Conservation (phyloP, 1,139 yeast genomes). For the Hansenula sp. region DNA sequence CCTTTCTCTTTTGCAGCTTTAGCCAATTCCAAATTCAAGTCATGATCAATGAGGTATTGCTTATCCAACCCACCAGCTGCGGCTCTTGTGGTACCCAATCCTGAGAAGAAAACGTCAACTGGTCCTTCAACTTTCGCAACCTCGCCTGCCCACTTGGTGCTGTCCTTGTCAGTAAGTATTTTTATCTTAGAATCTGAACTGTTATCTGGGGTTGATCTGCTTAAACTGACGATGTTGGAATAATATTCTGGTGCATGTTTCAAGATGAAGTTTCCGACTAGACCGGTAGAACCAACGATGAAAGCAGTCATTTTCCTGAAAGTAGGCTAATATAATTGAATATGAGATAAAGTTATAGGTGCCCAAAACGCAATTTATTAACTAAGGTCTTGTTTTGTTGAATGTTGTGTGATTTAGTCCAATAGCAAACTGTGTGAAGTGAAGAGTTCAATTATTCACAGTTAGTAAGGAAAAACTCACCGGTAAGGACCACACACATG, state of each 20-base stretch:
- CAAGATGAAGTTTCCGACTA: slow-evolving; percentile 49
- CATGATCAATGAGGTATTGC: slow-evolving; percentile 68
- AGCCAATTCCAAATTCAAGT: slow-evolving; percentile 60
- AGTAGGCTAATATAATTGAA: background rate
- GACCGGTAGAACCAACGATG: slow-evolving; percentile 58
- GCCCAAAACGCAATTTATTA: too few species aligned
- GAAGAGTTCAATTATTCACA: too few species aligned
- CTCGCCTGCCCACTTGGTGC: slow-evolving; percentile 37
- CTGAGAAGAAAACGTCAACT: slow-evolving; percentile 43
- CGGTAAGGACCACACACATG: too few species aligned
- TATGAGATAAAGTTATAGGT: background rate
- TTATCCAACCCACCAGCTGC: slow-evolving; percentile 66
- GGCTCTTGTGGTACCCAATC: slow-evolving; percentile 73
- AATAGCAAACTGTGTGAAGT: too few species aligned
- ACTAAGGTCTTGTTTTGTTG: too few species aligned
- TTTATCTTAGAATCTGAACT: slow-evolving; percentile 12
- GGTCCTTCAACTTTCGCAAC: slow-evolving; percentile 14
- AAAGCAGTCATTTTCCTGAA: slow-evolving; percentile 21
- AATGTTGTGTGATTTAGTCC: too few species aligned
- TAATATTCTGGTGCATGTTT: slow-evolving; percentile 32
- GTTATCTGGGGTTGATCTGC: slow-evolving; percentile 35
- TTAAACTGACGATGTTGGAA: slow-evolving; percentile 38
- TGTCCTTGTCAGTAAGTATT: slow-evolving; percentile 35
- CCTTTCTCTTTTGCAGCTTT: slow-evolving; percentile 68
- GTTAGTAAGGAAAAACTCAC: too few species aligned